Evolutionary conservation across 352 stramenopile species (phyloP).

Genomic region (Globisporangium solare): DNA sequence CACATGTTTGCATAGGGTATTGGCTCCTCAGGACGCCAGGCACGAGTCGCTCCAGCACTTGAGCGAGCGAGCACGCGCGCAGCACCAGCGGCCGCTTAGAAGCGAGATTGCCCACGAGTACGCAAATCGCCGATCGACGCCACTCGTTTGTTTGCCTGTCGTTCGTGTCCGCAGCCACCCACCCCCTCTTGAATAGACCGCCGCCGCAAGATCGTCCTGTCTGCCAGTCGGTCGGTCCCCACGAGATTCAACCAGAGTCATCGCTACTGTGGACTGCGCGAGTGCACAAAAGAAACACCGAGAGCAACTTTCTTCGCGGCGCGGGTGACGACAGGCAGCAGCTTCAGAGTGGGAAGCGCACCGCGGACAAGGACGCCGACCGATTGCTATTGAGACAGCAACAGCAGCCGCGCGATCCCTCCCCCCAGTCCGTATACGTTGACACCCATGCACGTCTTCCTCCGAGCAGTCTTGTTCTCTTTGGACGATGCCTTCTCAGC

Average conservation of each 20-base stretch:
- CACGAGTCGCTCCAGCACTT: neutral
- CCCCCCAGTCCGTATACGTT: neutral
- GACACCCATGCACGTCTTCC: neutral
- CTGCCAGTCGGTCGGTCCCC: too few relatives aligned
- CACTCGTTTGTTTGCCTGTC: neutral
- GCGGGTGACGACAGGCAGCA: neutral
- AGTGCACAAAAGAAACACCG: neutral
- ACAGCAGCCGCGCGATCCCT: neutral
- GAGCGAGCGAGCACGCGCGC: neutral
- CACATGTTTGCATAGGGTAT: constrained; percentile 1
- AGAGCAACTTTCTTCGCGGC: neutral
- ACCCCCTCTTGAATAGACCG: neutral
- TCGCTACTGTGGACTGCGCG: too few relatives aligned
- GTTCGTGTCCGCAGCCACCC: neutral
- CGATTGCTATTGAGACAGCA: neutral
- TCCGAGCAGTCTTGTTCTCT: neutral
- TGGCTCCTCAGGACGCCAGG: neutral
- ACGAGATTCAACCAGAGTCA: too few relatives aligned
- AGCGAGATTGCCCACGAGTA: neutral
- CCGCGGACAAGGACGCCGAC: neutral
- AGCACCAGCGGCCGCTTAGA: neutral
- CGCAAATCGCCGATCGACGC: neutral
- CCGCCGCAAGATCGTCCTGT: too few relatives aligned
- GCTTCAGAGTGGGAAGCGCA: neutral
- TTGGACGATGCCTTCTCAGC: neutral